Percentiles rank a stretch among this genome's conserved stretches.
Conservation (phyloP, 805 yeast genomes). For the Metschnikowia dekortorum region DNA sequence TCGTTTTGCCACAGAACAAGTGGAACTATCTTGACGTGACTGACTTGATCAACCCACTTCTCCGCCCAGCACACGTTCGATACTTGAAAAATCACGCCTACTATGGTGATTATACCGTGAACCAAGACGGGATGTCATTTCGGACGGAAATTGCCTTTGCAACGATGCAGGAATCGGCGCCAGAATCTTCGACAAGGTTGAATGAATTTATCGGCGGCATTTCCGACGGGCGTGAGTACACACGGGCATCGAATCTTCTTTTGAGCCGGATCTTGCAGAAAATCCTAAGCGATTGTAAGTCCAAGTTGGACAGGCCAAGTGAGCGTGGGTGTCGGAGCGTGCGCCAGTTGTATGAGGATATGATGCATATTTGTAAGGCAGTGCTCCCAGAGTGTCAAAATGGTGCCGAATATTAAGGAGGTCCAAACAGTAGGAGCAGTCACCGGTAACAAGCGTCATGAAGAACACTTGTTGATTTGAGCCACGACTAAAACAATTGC, state of each 20-base stretch:
- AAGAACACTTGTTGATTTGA: no score
- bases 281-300: slow-evolving; percentile 21
- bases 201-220: slow-evolving; percentile 43
- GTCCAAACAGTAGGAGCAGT: not conserved
- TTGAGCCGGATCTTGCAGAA: slow-evolving; percentile 31
- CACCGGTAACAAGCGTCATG: not conserved
- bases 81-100: slow-evolving; percentile 54
- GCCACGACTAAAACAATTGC: not conserved
- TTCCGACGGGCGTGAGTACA: slow-evolving; percentile 43
- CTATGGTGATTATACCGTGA: slow-evolving; percentile 70
- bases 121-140: slow-evolving; percentile 51
- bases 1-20: slow-evolving; percentile 50
- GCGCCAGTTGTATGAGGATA: slow-evolving; percentile 24
- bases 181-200: slow-evolving; percentile 29
- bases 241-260: slow-evolving; percentile 24
- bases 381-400: not conserved
- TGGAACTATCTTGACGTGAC: slow-evolving; percentile 74
- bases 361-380: slow-evolving; percentile 21
- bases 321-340: slow-evolving; percentile 15
- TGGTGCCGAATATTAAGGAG: not conserved
- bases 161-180: slow-evolving; percentile 37
- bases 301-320: slow-evolving; percentile 8
- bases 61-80: slow-evolving; percentile 31
- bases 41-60: slow-evolving; percentile 33
- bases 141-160: slow-evolving; percentile 76